Base-by-base conservation (phyloP, 768 basidiomycete species). In the Leccinum subgranulosum region DNA sequence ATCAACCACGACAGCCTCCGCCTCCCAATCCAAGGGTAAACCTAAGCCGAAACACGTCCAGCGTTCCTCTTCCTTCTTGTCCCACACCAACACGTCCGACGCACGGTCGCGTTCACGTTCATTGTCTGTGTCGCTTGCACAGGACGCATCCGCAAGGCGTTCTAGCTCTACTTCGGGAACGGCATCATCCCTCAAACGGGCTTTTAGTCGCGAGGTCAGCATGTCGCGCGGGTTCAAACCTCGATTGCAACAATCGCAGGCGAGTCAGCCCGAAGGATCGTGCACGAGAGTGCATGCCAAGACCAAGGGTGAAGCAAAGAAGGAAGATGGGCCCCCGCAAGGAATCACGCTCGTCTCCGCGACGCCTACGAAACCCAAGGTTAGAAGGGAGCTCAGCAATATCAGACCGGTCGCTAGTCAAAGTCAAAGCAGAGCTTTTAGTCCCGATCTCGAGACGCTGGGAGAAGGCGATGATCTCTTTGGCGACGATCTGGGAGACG, bases 201-300 rank as follows among this genome's bases (percentile, higher is more conserved):
- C 81, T 1, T 71, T 90, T n/a, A 84, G 78, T 57, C 79, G 87
- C 31, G 88, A 91, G 67, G 77, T 90, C 60, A 90, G 86, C 72
- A 92, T 91, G 89, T 84, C 84, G 17, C 79, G 87, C 31, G 80
- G 73, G 23, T 89, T 90, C 73, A 88, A 84, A 65, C 77, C 77
- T 48, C 55, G 79, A 63, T 56, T 59, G 56, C 57, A 63, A 49
- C 50, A 45, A 19, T 58, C 59, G 19, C 59, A 60, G 21, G 29
- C 53, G 34, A 61, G 54, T 25, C 64, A 60, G 21, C 57, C 64
- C 43, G 57, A 58, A 21, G 51, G 58, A 14, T 54, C 55, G 19
- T 52, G 66, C n/a, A 55, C 60, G 4, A 71, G 67, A 53, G 57
- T 53, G 48, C 45, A 29, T 0, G 53, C 52, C 34, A 62, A 61